These are phyloP conservation scores for Myriosclerotinia curreyana DNA, from an alignment of 2,329 filamentous ascomycete species.

Conservation along the genomic window DNA sequence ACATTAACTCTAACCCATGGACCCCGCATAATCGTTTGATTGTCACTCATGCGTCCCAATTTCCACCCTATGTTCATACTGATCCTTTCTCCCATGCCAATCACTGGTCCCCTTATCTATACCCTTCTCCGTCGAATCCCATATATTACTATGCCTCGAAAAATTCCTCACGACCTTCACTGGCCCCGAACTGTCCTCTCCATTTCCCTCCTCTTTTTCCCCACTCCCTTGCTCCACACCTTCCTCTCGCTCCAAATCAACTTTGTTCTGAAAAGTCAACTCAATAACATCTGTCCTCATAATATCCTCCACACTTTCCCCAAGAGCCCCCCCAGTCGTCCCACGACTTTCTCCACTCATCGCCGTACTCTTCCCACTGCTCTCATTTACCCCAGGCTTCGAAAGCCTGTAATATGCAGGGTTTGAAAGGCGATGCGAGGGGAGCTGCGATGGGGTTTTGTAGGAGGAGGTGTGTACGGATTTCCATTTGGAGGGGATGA, in stretches of 20 bases:
- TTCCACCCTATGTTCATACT: slow-evolving; percentile 10
- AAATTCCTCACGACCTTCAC: neutral
- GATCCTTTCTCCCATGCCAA: neutral
- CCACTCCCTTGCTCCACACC: neutral
- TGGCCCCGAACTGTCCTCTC: neutral
- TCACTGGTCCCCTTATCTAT: neutral
- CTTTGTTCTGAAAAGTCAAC: slow-evolving; percentile 23
- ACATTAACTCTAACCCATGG: neutral
- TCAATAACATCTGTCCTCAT: slow-evolving; percentile 29
- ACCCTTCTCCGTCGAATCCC: neutral
- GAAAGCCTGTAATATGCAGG: neutral
- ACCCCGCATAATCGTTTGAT: neutral
- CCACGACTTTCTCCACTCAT: neutral
- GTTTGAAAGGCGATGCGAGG: neutral
- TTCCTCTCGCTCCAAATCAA: neutral
- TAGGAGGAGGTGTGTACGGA: slow-evolving; percentile 10
- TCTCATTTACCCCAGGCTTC: neutral
- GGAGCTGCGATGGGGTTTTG: neutral
- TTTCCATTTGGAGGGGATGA: slow-evolving; percentile 25
- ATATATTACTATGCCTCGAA: neutral
- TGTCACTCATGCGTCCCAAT: slow-evolving; percentile 6
- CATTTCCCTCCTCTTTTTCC: neutral
- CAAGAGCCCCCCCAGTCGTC: neutral
- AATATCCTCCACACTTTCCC: slow-evolving; percentile 28
- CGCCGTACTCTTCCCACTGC: neutral